Base-by-base conservation (phyloP, 495 filamentous ascomycete species). In the Aspergillus heteromorphus region DNA sequence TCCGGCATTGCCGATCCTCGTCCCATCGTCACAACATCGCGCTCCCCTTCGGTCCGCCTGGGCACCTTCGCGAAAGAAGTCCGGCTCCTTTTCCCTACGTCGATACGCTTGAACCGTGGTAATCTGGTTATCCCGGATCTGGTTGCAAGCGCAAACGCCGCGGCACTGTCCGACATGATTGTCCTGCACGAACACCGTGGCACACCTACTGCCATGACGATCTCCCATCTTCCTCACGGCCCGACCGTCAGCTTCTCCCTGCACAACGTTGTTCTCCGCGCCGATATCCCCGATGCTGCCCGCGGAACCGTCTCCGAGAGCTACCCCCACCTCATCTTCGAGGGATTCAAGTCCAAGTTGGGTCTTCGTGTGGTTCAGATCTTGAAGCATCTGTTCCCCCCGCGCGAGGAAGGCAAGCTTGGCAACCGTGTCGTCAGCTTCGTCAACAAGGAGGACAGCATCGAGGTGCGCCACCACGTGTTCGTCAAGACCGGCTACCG, bases 11-110 rank as follows among this genome's bases (percentile, higher is more conserved):
- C 90, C 16, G 91, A 96, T 56, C 91, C 91, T 31, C 82, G 91
- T 48, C 83, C 92, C 11, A 79, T 96, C n/a, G 88, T 97, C 54
- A 96, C 92, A 10, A 97, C 95, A 4, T 91, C 87, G 43, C 81
- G 93, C 47, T 88, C 90, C 55, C 92, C 92, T 23, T 92, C 87
- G 42, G 87, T 88, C 41, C 83, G 92, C 40, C 80, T 97, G 4
- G 81, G 83, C 38, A 83, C 88, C 10, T 98, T 98, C 64, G 87
- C 89, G n/a, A 99, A 99, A 65, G 93, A 99, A 71, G 87, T 99
- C 25, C 81, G 93, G 29, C 73, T 99, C 10, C 78, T 99, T 8
- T 81, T 99, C 9, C 93, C 93, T 0, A 97, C 93, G 6, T 80
- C 85, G 1, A 93, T 99, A 51, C 83, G 92, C 6, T 73, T 97